phyloP scores from a whole-genome alignment of 2,329 filamentous ascomycete species.

The Cercospora janseana region DNA sequence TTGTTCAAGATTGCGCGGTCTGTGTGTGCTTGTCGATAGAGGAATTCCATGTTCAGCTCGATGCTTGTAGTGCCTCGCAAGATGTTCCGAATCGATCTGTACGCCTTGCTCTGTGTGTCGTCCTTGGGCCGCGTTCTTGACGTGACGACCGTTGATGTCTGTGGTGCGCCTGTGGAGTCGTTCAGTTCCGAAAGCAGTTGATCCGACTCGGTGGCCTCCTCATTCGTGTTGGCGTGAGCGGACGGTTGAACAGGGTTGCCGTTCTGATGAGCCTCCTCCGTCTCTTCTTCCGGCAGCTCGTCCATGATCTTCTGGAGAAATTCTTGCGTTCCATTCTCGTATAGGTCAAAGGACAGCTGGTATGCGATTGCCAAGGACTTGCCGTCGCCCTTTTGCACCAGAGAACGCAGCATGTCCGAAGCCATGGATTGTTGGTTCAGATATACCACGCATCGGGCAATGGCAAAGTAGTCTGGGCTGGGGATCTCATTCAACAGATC shows the following conservation, averaged over 20 bases:
- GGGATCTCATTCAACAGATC: conserved; percentile 91
- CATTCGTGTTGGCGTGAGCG: conserved; percentile 37
- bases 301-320: conserved; percentile 88
- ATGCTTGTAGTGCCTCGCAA: conserved; percentile 91
- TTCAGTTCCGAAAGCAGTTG: conserved; percentile 57
- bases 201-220: conserved; percentile 58
- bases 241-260: conserved; percentile 39
- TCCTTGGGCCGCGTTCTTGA: conserved; percentile 46
- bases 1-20: conserved; percentile 93
- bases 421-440: conserved; percentile 89
- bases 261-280: conserved; percentile 47
- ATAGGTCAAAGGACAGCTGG: conserved; percentile 96
- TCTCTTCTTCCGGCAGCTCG: conserved; percentile 62
- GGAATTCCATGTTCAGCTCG: conserved; percentile 90
- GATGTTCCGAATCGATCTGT: conserved; percentile 58
- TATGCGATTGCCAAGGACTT: conserved; percentile 84
- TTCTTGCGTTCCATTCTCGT: conserved; percentile 97
- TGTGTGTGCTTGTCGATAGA: conserved; percentile 87
- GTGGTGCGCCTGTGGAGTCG: conserved; percentile 52
- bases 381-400: conserved; percentile 76
- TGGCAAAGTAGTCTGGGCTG: conserved; percentile 93
- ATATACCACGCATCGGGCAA: conserved; percentile 96
- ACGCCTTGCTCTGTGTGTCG: conserved; percentile 55
- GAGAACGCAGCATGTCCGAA: conserved; percentile 75
- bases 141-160: conserved; percentile 54